phyloP scores from a whole-genome alignment of 2,329 filamentous ascomycete genomes.

The Torrubiella hemipterigena region DNA sequence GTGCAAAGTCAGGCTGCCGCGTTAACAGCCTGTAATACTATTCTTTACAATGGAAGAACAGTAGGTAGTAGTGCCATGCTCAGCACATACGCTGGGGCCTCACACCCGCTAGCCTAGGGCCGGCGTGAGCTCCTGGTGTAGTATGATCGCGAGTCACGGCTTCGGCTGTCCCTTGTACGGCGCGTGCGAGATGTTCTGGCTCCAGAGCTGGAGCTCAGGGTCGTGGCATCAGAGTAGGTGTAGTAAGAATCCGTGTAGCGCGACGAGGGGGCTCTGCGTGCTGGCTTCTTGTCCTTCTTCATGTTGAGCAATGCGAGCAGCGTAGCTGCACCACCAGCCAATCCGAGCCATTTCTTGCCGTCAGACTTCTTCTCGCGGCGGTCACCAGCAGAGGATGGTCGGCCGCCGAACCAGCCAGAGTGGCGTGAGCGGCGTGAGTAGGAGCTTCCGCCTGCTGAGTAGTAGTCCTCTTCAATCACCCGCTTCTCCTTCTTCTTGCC shows the following conservation, averaged over 20 bases:
- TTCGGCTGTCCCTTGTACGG: conserved; percentile 11
- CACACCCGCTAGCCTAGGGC: conserved; percentile 1
- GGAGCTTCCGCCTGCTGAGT: conserved; percentile 29
- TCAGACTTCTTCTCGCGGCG: conserved; percentile 35
- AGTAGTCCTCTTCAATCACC: conserved; percentile 52
- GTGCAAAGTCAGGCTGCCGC: neutral
- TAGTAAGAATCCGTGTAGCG: conserved; percentile 42
- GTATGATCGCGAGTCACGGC: conserved; percentile 14
- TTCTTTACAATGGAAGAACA: neutral
- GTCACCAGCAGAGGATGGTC: conserved; percentile 23
- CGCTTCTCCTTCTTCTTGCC: conserved; percentile 45
- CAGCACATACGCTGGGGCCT: neutral
- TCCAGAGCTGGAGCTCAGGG: conserved; percentile 35
- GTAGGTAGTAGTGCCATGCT: neutral
- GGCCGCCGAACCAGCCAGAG: conserved; percentile 42
- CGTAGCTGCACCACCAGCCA: conserved; percentile 38
- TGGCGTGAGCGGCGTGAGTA: conserved; percentile 40
- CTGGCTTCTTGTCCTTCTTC: conserved; percentile 35
- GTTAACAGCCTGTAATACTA: neutral
- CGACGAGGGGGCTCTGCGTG: conserved; percentile 27
- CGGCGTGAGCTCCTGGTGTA: conserved; percentile 14
- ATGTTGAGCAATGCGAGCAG: conserved; percentile 42
- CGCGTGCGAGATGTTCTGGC: conserved; percentile 25
- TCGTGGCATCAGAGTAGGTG: conserved; percentile 25
- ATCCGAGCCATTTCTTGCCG: conserved; percentile 39